Conservation (phyloP, 2,329 filamentous ascomycete genomes). For the Claviceps pusilla region DNA sequence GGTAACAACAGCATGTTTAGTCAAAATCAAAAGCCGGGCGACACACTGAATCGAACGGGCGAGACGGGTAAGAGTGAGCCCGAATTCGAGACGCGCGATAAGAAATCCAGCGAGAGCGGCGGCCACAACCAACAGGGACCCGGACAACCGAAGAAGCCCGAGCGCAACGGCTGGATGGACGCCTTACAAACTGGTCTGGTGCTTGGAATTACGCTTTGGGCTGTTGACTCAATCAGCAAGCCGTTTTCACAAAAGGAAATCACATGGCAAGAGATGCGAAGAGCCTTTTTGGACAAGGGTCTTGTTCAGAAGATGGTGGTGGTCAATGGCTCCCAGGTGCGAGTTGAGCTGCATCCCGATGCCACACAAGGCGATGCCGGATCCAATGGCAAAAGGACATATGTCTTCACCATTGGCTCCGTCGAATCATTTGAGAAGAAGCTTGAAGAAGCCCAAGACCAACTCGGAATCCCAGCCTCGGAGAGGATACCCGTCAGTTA, state of each 20-base stretch:
- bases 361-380: slow-evolving; percentile 34
- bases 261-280: slow-evolving; percentile 93
- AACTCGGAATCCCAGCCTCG: slow-evolving; percentile 69
- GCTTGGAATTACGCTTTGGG: slow-evolving; percentile 40
- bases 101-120: slow-evolving; percentile 8
- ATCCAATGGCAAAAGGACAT: slow-evolving; percentile 26
- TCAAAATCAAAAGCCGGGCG: slow-evolving; percentile 11
- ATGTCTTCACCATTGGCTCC: slow-evolving; percentile 92
- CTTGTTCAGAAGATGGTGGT: slow-evolving; percentile 86
- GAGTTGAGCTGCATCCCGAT: slow-evolving; percentile 66
- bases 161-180: slow-evolving; percentile 21
- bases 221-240: slow-evolving; percentile 25
- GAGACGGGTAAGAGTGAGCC: slow-evolving; percentile 8
- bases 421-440: slow-evolving; percentile 83
- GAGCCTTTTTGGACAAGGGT: slow-evolving; percentile 88
- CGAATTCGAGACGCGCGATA: slow-evolving; percentile 8
- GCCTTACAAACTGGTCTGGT: slow-evolving; percentile 21
- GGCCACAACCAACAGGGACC: slow-evolving; percentile 14
- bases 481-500: slow-evolving; percentile 92
- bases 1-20: slow-evolving; percentile 10
- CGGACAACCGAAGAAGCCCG: slow-evolving; percentile 21
- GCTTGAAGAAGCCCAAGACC: slow-evolving; percentile 73
- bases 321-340: slow-evolving; percentile 55
- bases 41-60: slow-evolving; percentile 7
- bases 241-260: slow-evolving; percentile 52